Conservation (phyloP, 2,329 filamentous ascomycete genomes). For the Epichloe bromicola region DNA sequence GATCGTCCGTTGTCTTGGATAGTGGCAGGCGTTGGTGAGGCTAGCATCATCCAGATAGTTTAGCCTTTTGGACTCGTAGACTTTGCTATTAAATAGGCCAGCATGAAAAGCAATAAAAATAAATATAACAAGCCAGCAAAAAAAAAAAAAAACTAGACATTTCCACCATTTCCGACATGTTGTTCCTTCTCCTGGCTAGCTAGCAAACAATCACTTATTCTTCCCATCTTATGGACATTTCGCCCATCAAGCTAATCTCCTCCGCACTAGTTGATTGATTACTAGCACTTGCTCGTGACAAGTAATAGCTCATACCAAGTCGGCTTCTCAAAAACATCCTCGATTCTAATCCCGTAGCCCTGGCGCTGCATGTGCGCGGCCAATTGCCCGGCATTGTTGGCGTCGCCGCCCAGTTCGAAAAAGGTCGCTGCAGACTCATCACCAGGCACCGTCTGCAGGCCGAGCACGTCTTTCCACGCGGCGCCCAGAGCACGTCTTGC, state of each 20-base stretch:
- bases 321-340: not conserved
- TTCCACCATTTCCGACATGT: not conserved
- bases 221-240: no score
- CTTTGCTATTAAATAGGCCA: no score
- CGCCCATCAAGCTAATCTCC: not conserved
- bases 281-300: not conserved
- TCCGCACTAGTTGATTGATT: not conserved
- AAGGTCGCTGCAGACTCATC: not conserved
- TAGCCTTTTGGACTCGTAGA: no score
- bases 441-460: not conserved
- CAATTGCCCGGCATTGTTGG: not conserved
- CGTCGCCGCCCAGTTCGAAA: conserved; percentile 1
- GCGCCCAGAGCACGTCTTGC: not conserved
- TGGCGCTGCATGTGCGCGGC: conserved; percentile 1
- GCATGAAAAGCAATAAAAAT: no score
- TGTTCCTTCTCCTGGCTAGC: no score
- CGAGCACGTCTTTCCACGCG: not conserved
- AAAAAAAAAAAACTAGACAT: no score
- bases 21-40: no score
- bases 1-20: no score
- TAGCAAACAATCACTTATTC: no score
- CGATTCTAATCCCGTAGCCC: not conserved
- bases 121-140: no score
- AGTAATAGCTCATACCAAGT: not conserved
- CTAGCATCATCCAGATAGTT: no score